Evolutionary conservation across 257 asterid genomes (phyloP).

Genomic region (Henckelia pumila): DNA sequence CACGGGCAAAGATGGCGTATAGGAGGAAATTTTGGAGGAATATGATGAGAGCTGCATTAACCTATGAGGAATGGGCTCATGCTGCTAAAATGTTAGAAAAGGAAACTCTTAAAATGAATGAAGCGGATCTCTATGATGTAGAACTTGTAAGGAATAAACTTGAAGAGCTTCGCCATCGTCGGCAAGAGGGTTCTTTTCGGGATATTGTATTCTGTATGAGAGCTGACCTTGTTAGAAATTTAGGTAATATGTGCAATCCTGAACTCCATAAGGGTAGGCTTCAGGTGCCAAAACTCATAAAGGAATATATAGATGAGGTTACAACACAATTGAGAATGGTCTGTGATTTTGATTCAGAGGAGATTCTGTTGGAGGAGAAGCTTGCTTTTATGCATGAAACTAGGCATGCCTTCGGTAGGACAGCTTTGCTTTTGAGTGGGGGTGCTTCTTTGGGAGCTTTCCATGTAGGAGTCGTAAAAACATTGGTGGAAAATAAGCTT

Average conservation of each 20-base stretch:
- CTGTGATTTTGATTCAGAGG: constrained; percentile 83
- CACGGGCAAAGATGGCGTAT: constrained; percentile 84
- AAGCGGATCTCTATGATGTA: constrained; percentile 73
- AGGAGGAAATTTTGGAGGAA: constrained; percentile 94
- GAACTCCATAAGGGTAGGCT: constrained; percentile 91
- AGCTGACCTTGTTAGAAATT: constrained; percentile 82
- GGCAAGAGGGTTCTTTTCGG: constrained; percentile 86
- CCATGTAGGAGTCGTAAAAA: constrained; percentile 88
- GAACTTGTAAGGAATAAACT: constrained; percentile 84
- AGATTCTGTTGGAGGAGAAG: constrained; percentile 86
- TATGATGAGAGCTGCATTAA: constrained; percentile 85
- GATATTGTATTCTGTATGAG: constrained; percentile 91
- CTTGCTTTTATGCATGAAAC: constrained; percentile 97
- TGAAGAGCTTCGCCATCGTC: constrained; percentile 78
- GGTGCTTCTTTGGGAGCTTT: constrained; percentile 96
- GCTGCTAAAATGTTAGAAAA: constrained; percentile 90
- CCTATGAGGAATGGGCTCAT: constrained; percentile 98
- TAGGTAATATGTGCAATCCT: constrained; percentile 94
- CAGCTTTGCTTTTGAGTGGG: constrained; percentile 89
- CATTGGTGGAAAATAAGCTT: constrained; percentile 85
- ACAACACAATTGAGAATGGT: constrained; percentile 87
- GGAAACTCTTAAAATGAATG: constrained; percentile 70
- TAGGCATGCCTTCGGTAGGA: constrained; percentile 92
- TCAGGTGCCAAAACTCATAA: constrained; percentile 83
- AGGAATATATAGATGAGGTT: constrained; percentile 90